These are phyloP conservation scores for Vachellia collinsii DNA, from an alignment of 306 rosid species.

Conservation along the genomic window DNA sequence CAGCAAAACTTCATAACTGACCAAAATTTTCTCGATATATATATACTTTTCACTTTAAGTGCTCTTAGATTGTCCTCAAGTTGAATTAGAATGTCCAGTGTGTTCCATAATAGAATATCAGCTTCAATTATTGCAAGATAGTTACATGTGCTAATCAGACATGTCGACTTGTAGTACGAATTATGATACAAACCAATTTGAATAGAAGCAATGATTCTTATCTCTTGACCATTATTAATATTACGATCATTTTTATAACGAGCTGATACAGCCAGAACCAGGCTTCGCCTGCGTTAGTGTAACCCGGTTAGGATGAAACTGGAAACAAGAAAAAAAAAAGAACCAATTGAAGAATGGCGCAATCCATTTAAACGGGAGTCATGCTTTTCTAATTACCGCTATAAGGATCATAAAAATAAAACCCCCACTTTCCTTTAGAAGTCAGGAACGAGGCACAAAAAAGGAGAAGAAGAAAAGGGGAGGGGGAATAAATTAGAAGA, in stretches of 20 bases:
- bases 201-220: slow-evolving; percentile 5
- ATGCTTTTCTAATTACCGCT: not conserved
- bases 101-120: not conserved
- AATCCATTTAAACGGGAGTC: not conserved
- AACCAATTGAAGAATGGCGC: not conserved
- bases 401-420: slow-evolving; percentile 6
- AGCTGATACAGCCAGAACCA: not conserved
- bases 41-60: not conserved
- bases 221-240: not conserved
- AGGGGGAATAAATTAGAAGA: not conserved
- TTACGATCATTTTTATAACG: not conserved
- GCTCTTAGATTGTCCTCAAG: not conserved
- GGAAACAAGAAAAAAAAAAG: not conserved
- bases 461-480: not conserved
- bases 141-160: not conserved
- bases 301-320: not conserved
- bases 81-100: not conserved
- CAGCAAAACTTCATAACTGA: not conserved
- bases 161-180: not conserved
- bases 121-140: not conserved
- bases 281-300: not conserved
- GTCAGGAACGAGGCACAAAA: not conserved
- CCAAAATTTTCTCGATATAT: not conserved
- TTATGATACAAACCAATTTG: not conserved
- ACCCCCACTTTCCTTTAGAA: not conserved